These are phyloP conservation scores for Saturnispora quitensis DNA, from an alignment of 805 yeast genomes.

Conservation along the genomic window DNA sequence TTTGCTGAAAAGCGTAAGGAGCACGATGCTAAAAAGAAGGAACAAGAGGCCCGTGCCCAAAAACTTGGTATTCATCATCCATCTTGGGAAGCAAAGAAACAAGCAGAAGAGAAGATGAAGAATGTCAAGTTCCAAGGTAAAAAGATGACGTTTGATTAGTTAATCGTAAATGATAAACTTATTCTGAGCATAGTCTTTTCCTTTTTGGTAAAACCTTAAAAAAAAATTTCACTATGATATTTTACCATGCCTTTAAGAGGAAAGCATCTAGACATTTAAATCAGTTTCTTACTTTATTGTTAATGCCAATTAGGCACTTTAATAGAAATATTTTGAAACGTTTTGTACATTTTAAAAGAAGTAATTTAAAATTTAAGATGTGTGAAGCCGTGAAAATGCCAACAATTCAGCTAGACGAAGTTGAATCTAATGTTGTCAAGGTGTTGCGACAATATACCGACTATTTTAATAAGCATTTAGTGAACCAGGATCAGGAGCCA, in stretches of 20 bases:
- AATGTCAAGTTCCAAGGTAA: slow-evolving; percentile 73
- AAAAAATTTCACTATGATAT: neutral
- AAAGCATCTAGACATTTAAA: neutral
- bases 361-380: neutral
- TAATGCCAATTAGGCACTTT: slow-evolving; percentile 5
- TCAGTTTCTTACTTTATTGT: neutral
- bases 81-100: slow-evolving; percentile 92
- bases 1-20: slow-evolving; percentile 11
- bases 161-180: neutral
- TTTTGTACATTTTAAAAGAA: neutral
- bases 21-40: slow-evolving; percentile 11
- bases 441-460: slow-evolving; percentile 22
- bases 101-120: slow-evolving; percentile 56
- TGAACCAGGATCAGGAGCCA: slow-evolving; percentile 11
- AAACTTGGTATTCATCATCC: slow-evolving; percentile 53
- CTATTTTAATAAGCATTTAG: slow-evolving; percentile 15
- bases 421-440: slow-evolving; percentile 20
- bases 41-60: slow-evolving; percentile 10
- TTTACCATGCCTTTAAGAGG: neutral
- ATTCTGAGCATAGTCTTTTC: slow-evolving; percentile 2
- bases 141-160: slow-evolving; percentile 63
- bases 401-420: slow-evolving; percentile 15
- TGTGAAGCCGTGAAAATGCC: slow-evolving; percentile 4
- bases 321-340: neutral
- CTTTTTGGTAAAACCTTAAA: neutral